Evolutionary conservation across 208 protist species (phyloP).

Genomic region (Trypanosoma scelopori): DNA sequence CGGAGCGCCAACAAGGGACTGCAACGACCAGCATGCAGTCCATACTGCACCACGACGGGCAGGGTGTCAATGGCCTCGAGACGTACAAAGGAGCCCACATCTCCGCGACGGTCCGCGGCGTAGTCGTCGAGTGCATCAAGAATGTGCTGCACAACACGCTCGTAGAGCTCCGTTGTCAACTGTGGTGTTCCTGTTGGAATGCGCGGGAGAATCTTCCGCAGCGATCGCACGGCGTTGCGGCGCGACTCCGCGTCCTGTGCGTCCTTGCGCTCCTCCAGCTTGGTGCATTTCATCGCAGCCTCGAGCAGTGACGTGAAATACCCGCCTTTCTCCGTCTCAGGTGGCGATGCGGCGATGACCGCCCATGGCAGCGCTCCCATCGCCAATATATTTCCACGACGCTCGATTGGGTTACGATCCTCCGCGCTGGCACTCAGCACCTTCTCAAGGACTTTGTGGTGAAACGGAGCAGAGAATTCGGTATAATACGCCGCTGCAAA

Average conservation of each 20-base stretch:
- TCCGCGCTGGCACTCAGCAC: constrained; percentile 43
- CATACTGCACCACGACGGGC: constrained; percentile 45
- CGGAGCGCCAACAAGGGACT: constrained; percentile 1
- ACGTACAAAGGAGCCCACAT: constrained; percentile 97
- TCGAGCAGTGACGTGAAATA: constrained; percentile 27
- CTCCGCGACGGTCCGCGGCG: constrained; percentile 94
- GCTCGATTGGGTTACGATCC: constrained; percentile 52
- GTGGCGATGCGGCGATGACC: constrained; percentile 35
- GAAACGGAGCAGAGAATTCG: constrained; percentile 58
- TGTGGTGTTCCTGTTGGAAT: constrained; percentile 23
- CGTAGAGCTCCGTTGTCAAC: constrained; percentile 34
- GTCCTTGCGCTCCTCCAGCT: constrained; percentile 46
- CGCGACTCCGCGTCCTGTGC: constrained; percentile 85
- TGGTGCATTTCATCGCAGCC: constrained; percentile 36
- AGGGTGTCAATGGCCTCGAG: constrained; percentile 82
- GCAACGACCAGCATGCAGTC: constrained; percentile 17
- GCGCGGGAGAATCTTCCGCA: constrained; percentile 42
- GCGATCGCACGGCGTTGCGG: constrained; percentile 83
- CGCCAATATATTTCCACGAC: constrained; percentile 83
- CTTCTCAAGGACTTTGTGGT: constrained; percentile 70
- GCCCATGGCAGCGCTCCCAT: constrained; percentile 71
- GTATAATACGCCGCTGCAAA: constrained; percentile 74
- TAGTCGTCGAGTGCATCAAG: constrained; percentile 89
- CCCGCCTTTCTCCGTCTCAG: not conserved
- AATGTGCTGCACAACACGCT: constrained; percentile 50